A percentile compares a stretch with the other conserved stretches of the same genome.
phyloP scores from a whole-genome alignment of 768 basidiomycete genomes.

The Auriculariales sp. region DNA sequence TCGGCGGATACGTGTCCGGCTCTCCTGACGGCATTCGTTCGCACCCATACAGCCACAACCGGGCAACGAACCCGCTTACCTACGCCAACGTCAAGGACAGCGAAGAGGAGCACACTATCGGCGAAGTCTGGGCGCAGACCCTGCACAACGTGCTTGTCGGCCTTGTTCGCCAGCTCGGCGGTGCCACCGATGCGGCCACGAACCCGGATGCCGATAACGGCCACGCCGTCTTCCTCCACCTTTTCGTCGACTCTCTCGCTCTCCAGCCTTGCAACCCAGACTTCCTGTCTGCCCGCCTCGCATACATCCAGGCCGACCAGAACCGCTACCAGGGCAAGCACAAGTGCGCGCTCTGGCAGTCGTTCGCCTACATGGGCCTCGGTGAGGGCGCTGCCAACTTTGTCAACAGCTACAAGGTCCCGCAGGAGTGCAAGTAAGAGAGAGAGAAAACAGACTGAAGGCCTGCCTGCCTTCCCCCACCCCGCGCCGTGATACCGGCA shows the following conservation, averaged over 20 bases:
- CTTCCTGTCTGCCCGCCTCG: neutral
- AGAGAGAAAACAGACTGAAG: neutral
- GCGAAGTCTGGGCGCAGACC: conserved; percentile 5
- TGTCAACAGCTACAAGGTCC: neutral
- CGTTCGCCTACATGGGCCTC: conserved; percentile 10
- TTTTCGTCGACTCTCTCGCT: conserved; percentile 3
- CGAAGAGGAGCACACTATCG: conserved; percentile 3
- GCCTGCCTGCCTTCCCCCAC: no score
- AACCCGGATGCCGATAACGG: conserved; percentile 2
- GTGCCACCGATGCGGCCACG: conserved; percentile 1
- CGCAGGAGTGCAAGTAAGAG: neutral
- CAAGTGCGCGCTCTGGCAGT: conserved; percentile 2
- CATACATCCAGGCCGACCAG: conserved; percentile 1
- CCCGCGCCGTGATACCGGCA: no score
- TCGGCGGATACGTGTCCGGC: conserved; percentile 12
- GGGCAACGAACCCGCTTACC: conserved; percentile 15
- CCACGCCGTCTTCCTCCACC: conserved; percentile 6
- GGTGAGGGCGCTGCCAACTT: neutral
- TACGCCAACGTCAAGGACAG: neutral
- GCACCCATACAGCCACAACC: conserved; percentile 1
- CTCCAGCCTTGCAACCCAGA: conserved; percentile 7
- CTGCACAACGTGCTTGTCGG: conserved; percentile 5
- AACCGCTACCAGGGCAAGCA: conserved; percentile 3
- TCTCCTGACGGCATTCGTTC: conserved; percentile 21
- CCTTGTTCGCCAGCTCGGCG: conserved; percentile 4